phyloP scores from a whole-genome alignment of 257 asterid species.

The Nemophila menziesii region DNA sequence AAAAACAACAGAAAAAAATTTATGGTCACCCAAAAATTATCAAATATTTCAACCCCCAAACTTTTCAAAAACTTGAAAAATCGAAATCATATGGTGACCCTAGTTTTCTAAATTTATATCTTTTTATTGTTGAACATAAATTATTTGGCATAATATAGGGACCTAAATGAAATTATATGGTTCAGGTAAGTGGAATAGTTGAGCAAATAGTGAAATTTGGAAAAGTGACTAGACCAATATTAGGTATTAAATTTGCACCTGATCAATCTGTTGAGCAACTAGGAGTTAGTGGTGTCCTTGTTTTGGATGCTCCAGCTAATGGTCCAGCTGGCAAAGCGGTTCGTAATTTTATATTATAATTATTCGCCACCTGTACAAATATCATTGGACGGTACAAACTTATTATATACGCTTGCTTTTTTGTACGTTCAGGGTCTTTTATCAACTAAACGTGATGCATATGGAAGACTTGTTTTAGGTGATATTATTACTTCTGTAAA shows the following conservation, averaged over 20 bases:
- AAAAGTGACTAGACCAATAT: constrained; percentile 85
- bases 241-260: constrained; percentile 95
- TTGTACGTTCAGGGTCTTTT: constrained; percentile 98
- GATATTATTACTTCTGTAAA: constrained; percentile 88
- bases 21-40: too few species aligned
- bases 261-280: constrained; percentile 96
- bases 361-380: background rate
- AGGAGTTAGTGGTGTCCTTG: constrained; percentile 96
- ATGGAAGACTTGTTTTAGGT: constrained; percentile 80
- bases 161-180: too few species aligned
- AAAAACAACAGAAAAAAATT: too few species aligned
- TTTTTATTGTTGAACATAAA: too few species aligned
- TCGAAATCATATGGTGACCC: too few species aligned
- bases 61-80: too few species aligned
- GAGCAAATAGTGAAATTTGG: constrained; percentile 91
- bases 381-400: constrained; percentile 3
- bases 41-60: too few species aligned
- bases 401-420: constrained; percentile 10
- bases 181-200: constrained; percentile 89
- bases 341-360: constrained; percentile 15
- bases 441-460: constrained; percentile 83
- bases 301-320: constrained; percentile 84
- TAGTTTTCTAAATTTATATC: too few species aligned
- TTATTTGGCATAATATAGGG: too few species aligned
- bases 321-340: constrained; percentile 99